phyloP scores from a whole-genome alignment of 2,329 filamentous ascomycete genomes.

The Mycogone perniciosa region DNA sequence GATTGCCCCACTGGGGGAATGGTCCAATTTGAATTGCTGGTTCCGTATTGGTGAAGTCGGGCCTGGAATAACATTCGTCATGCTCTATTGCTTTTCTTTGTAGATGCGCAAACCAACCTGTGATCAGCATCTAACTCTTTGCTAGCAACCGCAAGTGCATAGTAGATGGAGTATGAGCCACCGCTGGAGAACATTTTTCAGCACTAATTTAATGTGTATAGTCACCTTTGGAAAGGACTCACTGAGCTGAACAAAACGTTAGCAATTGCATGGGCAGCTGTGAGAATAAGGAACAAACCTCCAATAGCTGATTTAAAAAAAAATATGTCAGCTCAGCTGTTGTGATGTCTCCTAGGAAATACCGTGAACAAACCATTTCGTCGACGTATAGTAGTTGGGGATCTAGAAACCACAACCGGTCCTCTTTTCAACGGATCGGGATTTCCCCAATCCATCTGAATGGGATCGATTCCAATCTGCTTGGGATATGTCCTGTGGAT shows the following conservation, averaged over 20 bases:
- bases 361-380: constrained; percentile 60
- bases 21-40: constrained; percentile 85
- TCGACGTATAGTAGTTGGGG: constrained; percentile 66
- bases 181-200: constrained; percentile 39
- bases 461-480: constrained; percentile 88
- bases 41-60: constrained; percentile 70
- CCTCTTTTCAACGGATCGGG: constrained; percentile 68
- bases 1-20: constrained; percentile 82
- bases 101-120: constrained; percentile 36
- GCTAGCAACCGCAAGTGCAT: constrained; percentile 85
- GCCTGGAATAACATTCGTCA: constrained; percentile 27
- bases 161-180: constrained; percentile 93
- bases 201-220: background rate
- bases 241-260: constrained; percentile 29
- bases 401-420: constrained; percentile 79
- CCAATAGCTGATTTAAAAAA: constrained; percentile 41
- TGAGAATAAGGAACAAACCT: constrained; percentile 36
- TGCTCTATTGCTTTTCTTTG: background rate
- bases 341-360: background rate
- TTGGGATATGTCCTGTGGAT: constrained; percentile 70
- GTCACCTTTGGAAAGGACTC: constrained; percentile 14
- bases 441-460: constrained; percentile 82
- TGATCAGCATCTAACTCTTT: constrained; percentile 82
- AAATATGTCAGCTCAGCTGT: constrained; percentile 9
- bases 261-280: background rate